These are phyloP conservation scores for Mortierella sp. DNA, from an alignment of 371 early-diverging fungal species.

Conservation along the genomic window DNA sequence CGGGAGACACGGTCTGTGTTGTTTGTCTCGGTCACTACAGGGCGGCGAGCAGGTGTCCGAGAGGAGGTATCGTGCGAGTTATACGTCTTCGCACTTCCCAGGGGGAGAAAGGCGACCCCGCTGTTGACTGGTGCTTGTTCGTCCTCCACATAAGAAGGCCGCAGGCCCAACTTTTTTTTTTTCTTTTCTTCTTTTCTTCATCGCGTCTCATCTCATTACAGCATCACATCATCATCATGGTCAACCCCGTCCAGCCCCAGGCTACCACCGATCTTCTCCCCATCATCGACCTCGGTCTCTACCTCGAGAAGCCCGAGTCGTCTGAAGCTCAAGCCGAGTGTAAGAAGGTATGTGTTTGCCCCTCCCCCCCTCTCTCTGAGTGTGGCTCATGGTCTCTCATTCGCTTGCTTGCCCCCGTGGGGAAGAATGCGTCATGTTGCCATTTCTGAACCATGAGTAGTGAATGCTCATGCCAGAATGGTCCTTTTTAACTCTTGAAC, in stretches of 20 bases:
- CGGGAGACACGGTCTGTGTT: too few species aligned
- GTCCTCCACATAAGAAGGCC: too few species aligned
- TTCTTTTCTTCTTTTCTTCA: constrained; percentile 4
- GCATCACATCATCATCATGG: constrained; percentile 9
- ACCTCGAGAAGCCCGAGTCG: constrained; percentile 60
- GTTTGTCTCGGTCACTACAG: too few species aligned
- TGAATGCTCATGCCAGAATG: not conserved
- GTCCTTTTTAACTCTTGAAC: not conserved
- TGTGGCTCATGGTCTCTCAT: not conserved
- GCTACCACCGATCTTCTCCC: constrained; percentile 58
- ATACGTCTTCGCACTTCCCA: too few species aligned
- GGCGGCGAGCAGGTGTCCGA: too few species aligned
- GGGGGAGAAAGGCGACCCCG: too few species aligned
- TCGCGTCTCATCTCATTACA: not conserved
- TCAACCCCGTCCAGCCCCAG: constrained; percentile 17
- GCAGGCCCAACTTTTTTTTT: not conserved
- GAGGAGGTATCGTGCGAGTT: too few species aligned
- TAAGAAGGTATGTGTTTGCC: constrained; percentile 52
- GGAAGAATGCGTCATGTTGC: constrained; percentile 9
- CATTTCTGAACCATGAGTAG: not conserved
- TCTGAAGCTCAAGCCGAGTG: constrained; percentile 60
- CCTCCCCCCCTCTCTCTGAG: not conserved
- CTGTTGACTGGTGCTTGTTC: too few species aligned
- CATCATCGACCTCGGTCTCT: constrained; percentile 66
- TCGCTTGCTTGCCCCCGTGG: constrained; percentile 4